A percentile compares a stretch with the other conserved stretches of the same genome.
phyloP scores from a whole-genome alignment of 805 yeast genomes.

The Metschnikowia noctiluminum region DNA sequence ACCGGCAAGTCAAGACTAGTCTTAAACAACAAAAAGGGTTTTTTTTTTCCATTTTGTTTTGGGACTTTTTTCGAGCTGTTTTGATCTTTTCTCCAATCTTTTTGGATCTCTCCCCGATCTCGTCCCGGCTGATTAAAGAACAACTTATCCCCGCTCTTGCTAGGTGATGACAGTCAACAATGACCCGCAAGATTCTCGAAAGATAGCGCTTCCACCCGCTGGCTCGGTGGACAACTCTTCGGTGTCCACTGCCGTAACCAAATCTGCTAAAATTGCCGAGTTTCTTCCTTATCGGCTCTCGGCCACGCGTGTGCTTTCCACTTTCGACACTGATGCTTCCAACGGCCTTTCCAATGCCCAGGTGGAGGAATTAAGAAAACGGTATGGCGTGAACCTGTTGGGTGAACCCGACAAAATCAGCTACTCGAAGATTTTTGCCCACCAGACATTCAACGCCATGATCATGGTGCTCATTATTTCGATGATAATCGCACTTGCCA shows the following conservation, averaged over 20 bases:
- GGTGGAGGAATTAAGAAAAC: constrained; percentile 15
- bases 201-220: neutral
- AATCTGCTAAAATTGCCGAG: neutral
- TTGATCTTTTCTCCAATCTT: too few relatives aligned
- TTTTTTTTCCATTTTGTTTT: too few relatives aligned
- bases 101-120: too few relatives aligned
- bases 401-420: constrained; percentile 59
- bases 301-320: constrained; percentile 32
- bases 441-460: constrained; percentile 76
- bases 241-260: constrained; percentile 1
- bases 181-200: neutral
- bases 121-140: too few relatives aligned
- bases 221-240: constrained; percentile 2
- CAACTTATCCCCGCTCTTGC: too few relatives aligned
- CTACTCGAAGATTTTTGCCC: constrained; percentile 50
- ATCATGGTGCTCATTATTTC: constrained; percentile 66
- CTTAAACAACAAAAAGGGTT: too few relatives aligned
- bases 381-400: constrained; percentile 57
- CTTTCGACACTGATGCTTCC: constrained; percentile 39
- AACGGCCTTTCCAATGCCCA: constrained; percentile 43
- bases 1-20: too few relatives aligned
- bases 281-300: constrained; percentile 29
- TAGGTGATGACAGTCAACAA: neutral
- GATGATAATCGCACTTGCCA: constrained; percentile 66
- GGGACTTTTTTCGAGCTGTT: too few relatives aligned